A percentile compares a stretch with the other conserved stretches of the same genome.
Evolutionary conservation across 177 flowering plant species (phyloP).

Genomic region (Vitis hybrid): DNA sequence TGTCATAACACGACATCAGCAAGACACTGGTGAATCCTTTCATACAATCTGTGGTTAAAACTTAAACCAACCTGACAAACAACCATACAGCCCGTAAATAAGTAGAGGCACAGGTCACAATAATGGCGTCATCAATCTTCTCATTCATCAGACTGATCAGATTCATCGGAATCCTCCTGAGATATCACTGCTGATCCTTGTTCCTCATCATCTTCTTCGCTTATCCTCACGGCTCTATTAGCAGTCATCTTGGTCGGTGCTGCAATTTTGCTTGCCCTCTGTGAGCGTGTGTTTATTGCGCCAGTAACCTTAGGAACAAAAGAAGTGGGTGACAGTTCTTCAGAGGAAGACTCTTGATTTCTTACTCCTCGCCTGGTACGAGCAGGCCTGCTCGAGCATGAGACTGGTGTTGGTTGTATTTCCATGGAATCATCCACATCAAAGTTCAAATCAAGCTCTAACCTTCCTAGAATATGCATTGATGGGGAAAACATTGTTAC

Average conservation of each 20-base stretch:
- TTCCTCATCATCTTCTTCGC: conserved; percentile 38
- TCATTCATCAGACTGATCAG: conserved; percentile 24
- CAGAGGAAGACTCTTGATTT: conserved; percentile 49
- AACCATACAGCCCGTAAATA: no score
- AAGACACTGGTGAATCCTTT: no score
- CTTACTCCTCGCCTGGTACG: conserved; percentile 54
- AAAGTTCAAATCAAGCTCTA: conserved; percentile 53
- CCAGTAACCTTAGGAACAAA: conserved; percentile 37
- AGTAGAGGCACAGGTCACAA: no score
- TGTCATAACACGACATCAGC: no score
- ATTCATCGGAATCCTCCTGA: conserved; percentile 54
- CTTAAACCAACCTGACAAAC: no score
- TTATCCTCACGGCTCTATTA: conserved; percentile 18
- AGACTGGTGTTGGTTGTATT: conserved; percentile 61
- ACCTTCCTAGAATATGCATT: conserved; percentile 37
- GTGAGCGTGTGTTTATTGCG: conserved; percentile 48
- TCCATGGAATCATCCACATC: conserved; percentile 25
- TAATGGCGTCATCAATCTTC: neutral
- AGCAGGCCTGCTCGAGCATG: conserved; percentile 42
- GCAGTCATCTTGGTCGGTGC: conserved; percentile 70
- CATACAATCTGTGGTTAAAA: no score
- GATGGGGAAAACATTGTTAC: neutral
- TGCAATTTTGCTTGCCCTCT: conserved; percentile 90
- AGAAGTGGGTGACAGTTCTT: conserved; percentile 50
- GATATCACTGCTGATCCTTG: conserved; percentile 63